Base-by-base conservation (phyloP, 1,284 basidiomycete species). In the Trichosporon coremiiforme region DNA sequence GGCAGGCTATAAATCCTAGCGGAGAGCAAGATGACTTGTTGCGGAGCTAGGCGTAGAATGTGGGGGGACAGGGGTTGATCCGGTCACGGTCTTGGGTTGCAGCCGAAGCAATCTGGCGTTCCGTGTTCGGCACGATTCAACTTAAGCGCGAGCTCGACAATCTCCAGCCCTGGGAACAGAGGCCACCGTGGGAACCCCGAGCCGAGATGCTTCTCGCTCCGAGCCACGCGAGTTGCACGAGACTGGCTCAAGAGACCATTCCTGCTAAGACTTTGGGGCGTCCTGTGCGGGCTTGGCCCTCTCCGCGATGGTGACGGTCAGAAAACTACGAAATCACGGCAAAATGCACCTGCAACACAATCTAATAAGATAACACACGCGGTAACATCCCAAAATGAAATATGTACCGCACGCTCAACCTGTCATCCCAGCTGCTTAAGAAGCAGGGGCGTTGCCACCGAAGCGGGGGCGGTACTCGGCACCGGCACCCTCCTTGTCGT, bases 381-480 rank as follows among this genome's bases (percentile, higher is more conserved):
- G 64, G 64, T 31, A 45, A 31, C 38, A 45, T 45, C 64, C 38
- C 38, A 20, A 25, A 31, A 65, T 53, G 47, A 60, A 33, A 60
- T 33, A 60, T 60, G n/a, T 31, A 60, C 57, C 57, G 57, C 57
- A 60, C 57, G 57, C 57, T 60, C 29, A 60, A 60, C 57, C 57
- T 60, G 57, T 60, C 57, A 60, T 60, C 57, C 57, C 57, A 60
- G 57, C 57, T 60, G 57, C 57, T 60, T 60, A 60, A 60, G 57
- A 60, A 60, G 57, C 57, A 13, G 57, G 57, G 13, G 57, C 57
- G 57, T 60, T 60, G 29, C 57, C 57, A 60, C 57, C 57, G 57
- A 60, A 60, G 57, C 57, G 79, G 75, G 93, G 93, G 84, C 90
- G 87, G 87, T 87, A 95, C 81, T 93, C 91, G 72, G 88, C 90